Conservation (phyloP, 257 asterid genomes). For the Nicotiana obtusifolia region DNA sequence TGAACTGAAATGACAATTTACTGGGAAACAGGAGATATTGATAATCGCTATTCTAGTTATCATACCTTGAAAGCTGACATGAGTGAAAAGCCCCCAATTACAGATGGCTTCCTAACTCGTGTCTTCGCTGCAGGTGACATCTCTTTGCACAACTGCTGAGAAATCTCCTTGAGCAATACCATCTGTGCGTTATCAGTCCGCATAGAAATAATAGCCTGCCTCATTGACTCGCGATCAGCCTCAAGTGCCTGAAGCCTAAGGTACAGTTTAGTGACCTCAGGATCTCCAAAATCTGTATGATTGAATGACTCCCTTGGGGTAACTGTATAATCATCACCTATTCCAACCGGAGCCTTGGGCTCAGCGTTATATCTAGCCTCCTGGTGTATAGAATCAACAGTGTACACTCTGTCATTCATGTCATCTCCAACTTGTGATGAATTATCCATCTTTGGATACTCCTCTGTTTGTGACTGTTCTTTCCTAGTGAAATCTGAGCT, state of each 20-base stretch:
- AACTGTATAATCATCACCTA: constrained; percentile 35
- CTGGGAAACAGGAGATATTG: not conserved
- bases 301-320: constrained; percentile 52
- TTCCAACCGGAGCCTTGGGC: constrained; percentile 46
- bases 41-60: not conserved
- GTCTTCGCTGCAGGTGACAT: constrained; percentile 53
- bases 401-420: constrained; percentile 74
- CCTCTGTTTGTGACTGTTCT: constrained; percentile 46
- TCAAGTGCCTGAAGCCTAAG: constrained; percentile 92
- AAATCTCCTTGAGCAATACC: constrained; percentile 83
- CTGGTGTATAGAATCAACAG: constrained; percentile 74
- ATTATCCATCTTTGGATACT: constrained; percentile 44
- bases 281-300: constrained; percentile 43
- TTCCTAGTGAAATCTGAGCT: constrained; percentile 51
- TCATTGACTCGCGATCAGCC: constrained; percentile 97
- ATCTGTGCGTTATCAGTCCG: constrained; percentile 92
- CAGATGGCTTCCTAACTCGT: constrained; percentile 39
- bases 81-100: constrained; percentile 40
- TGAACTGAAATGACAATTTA: constrained; percentile 44
- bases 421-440: constrained; percentile 75
- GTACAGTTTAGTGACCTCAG: constrained; percentile 78
- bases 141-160: constrained; percentile 76
- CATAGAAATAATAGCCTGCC: constrained; percentile 79
- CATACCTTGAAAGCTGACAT: constrained; percentile 71
- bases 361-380: constrained; percentile 39